These are phyloP conservation scores for Phylloboletellus chloephorus DNA, from an alignment of 1,284 basidiomycete genomes.

Conservation along the genomic window DNA sequence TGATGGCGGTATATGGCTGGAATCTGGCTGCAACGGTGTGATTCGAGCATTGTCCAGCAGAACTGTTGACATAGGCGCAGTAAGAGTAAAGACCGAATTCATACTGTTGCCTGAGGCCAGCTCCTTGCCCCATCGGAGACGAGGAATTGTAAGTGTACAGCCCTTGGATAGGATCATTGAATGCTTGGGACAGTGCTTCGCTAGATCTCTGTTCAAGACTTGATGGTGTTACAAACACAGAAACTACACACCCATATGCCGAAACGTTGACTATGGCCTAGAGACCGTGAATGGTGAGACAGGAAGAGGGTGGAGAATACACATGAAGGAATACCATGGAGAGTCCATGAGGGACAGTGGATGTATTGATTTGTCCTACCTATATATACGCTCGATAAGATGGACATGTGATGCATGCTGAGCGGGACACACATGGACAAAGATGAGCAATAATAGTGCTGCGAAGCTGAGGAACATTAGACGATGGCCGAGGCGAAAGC, in stretches of 20 bases:
- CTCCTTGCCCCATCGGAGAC: slow-evolving; percentile 49
- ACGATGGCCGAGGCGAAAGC: slow-evolving; percentile 9
- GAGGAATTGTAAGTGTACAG: slow-evolving; percentile 67
- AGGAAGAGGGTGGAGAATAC: neutral
- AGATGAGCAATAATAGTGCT: slow-evolving; percentile 67
- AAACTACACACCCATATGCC: slow-evolving; percentile 52
- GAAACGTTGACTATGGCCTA: slow-evolving; percentile 68
- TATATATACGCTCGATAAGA: slow-evolving; percentile 36
- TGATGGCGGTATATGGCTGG: slow-evolving; percentile 55
- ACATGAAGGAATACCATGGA: slow-evolving; percentile 51
- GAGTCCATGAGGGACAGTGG: slow-evolving; percentile 62
- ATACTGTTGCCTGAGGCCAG: slow-evolving; percentile 66
- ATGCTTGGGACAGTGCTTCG: slow-evolving; percentile 43
- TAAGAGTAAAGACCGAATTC: slow-evolving; percentile 73
- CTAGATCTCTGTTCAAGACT: slow-evolving; percentile 33
- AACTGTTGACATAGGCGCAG: slow-evolving; percentile 61
- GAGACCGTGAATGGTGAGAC: slow-evolving; percentile 17
- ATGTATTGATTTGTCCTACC: slow-evolving; percentile 79
- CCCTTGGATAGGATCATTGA: slow-evolving; percentile 53
- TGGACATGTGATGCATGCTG: slow-evolving; percentile 17
- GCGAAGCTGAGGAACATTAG: slow-evolving; percentile 45
- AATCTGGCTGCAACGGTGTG: slow-evolving; percentile 53
- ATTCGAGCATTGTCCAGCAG: slow-evolving; percentile 61
- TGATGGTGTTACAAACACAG: slow-evolving; percentile 6
- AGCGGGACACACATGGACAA: slow-evolving; percentile 59